Evolutionary conservation across 768 basidiomycete species (phyloP), one percentile per base, ranked within the genome.

Genomic region (Punctularia strigosozonata): DNA sequence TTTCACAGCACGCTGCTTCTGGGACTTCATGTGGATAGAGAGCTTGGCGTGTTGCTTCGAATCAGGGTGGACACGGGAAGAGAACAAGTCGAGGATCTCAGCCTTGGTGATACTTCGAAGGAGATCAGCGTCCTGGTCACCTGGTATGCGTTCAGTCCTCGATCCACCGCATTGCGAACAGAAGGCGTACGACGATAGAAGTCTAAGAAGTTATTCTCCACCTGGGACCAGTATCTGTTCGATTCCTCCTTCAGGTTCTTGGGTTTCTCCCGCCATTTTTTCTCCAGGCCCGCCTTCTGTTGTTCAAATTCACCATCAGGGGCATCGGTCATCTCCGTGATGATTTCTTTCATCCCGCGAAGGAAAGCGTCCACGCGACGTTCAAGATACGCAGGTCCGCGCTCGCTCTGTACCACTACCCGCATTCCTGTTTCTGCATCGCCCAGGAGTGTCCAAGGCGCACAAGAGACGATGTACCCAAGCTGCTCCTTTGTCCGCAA

Each of bases 401-500:
- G 78, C 61, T 97, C 91, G 53, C 84, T 87, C 61, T 99, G 95
- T 22, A 98, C 71, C 5, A 90, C 64, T 38, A 98, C 72, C 31
- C 86, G 75, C 44, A 91, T 60, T 5, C 91, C 90, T 44, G 74
- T 69, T 44, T 82, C 73, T 32, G 73, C 77, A 2, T 73, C 64
- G n/a, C 84, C 81, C 30, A 69, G 53, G 31, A 82, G 56, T 7
- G 64, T 54, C 72, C 73, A 77, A 22, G 61, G 53, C 1, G 65
- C 64, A 46, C 74, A 78, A 6, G 67, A 72, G 25, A 95, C 92
- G 31, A 95, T 69, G 56, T 99, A 99, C 4, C 95, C 95, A 1
- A 99, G 69, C 57, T 99, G 95, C 53, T 98, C 89, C 54, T 88
- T 80, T 3, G 92, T 97, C 21, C 95, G 80, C 22, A 99, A 71